These are phyloP conservation scores for Colletotrichum godetiae DNA, from an alignment of 2,329 filamentous ascomycete species.

Conservation along the genomic window DNA sequence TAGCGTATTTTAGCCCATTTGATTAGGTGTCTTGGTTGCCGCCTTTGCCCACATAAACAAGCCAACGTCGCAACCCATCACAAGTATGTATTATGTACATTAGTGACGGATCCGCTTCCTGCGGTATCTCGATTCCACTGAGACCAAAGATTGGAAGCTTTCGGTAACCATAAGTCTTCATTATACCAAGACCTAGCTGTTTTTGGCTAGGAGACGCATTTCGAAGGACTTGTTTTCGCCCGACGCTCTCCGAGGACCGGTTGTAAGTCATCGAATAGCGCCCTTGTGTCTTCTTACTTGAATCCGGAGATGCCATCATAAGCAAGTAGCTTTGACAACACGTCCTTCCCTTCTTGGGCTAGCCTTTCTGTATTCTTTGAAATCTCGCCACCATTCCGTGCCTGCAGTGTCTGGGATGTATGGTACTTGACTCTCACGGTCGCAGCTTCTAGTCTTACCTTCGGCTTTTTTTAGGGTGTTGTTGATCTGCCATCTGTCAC, in stretches of 20 bases:
- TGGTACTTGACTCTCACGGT: conserved; percentile 21
- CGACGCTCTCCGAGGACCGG: conserved; percentile 23
- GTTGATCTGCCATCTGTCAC: not conserved
- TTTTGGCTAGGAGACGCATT: conserved; percentile 1
- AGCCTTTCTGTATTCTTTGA: not conserved
- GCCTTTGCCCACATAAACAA: no score
- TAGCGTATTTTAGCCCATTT: no score
- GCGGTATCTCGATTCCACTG: not conserved
- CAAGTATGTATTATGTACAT: no score
- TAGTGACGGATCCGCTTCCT: no score
- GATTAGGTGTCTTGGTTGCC: no score
- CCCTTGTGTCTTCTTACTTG: conserved; percentile 18
- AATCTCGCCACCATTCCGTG: not conserved
- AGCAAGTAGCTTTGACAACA: conserved; percentile 14
- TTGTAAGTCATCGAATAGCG: conserved; percentile 26
- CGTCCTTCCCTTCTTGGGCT: conserved; percentile 23
- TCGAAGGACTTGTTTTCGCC: conserved; percentile 14
- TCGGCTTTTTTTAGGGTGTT: conserved; percentile 7
- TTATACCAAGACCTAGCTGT: not conserved
- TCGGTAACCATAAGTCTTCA: not conserved
- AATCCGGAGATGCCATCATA: conserved; percentile 17
- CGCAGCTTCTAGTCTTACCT: conserved; percentile 5
- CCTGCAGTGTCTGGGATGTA: conserved; percentile 9
- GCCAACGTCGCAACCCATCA: no score
- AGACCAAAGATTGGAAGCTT: not conserved